Evolutionary conservation across 2,329 filamentous ascomycete species (phyloP).

Genomic region (Apiospora rasikravindrae): DNA sequence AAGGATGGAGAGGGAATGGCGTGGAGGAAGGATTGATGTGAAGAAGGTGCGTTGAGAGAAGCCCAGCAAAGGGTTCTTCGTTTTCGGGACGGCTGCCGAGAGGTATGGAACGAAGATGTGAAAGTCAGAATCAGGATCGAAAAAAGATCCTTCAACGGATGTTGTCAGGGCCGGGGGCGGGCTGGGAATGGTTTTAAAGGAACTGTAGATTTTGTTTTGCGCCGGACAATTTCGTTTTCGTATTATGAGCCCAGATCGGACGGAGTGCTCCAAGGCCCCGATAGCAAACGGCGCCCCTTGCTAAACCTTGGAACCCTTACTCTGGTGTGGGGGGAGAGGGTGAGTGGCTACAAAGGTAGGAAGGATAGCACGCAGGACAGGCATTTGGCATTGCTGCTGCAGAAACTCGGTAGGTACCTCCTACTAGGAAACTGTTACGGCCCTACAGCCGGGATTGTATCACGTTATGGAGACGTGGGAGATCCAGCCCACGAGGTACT

Average conservation of each 20-base stretch:
- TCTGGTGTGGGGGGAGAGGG: not conserved
- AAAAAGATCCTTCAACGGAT: not conserved
- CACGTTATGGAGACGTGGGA: not conserved
- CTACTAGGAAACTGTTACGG: not conserved
- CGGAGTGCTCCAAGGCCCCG: not conserved
- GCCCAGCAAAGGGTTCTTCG: slow-evolving; percentile 1
- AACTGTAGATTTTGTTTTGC: not conserved
- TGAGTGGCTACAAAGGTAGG: no score
- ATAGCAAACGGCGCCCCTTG: not conserved
- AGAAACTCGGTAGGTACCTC: not conserved
- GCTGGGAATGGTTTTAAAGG: slow-evolving; percentile 1
- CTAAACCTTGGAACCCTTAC: slow-evolving; percentile 1
- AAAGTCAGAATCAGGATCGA: not conserved
- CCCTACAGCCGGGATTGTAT: not conserved
- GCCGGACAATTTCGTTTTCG: slow-evolving; percentile 13
- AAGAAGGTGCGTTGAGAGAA: not conserved
- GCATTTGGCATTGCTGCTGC: not conserved
- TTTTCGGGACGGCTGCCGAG: slow-evolving; percentile 7
- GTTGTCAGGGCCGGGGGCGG: not conserved
- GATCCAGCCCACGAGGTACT: not conserved
- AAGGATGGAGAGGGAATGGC: not conserved
- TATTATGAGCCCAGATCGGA: not conserved
- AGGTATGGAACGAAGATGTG: not conserved
- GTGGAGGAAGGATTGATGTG: not conserved
- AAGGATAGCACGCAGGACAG: no score